Evolutionary conservation across 805 yeast species (phyloP), one percentile per base, ranked within the genome.

Genomic region (Saccharomyces kudriavzevii): DNA sequence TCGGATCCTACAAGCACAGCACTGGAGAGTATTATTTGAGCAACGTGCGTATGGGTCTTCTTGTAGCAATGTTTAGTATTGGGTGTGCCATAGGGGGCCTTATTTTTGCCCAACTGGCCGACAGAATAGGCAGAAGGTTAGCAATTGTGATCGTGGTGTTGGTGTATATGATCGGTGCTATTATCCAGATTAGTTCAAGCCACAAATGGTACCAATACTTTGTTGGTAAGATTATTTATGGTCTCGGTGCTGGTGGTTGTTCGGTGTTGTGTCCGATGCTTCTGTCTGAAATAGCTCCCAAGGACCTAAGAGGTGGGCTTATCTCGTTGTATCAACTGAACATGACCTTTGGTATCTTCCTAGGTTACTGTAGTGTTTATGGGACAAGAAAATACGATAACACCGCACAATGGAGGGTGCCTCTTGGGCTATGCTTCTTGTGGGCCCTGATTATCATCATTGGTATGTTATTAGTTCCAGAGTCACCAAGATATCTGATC

Each of bases 381-480:
- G 84, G 82, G 56, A 80, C 85, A 76, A 77, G 51, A 48, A 47
- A 11, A 49, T 53, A 49, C 58, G 58, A 47, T 28, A 50, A 24
- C 67, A 64, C 58, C 74, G 73, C 55, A 71, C 78, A 14, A 82
- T 81, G 14, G 75, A 74, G 90, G 57, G 77, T 87, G 47, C 92
- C 94, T 14, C 70, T 82, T 60, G 77, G 79, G 22, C 64, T 77
- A 52, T 68, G 74, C 49, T 71, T 70, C 52, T 67, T 62, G 1
- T 70, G 74, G 66, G 66, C 68, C 2, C 1, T 59, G 0, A 66
- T 83, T 30, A 74, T 87, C 49, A 73, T 75, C 52, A 58, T 66
- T 17, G 90, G 91, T 31, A 75, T 87, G 72, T 64, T 79, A 52
- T 71, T 73, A 56, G 78, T 81, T 74, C 87, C 87, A 28, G 87